A percentile compares a stretch with the other conserved stretches of the same genome.
These are phyloP conservation scores for Fistulinella prunicolor DNA, from an alignment of 768 basidiomycete genomes.

Conservation along the genomic window DNA sequence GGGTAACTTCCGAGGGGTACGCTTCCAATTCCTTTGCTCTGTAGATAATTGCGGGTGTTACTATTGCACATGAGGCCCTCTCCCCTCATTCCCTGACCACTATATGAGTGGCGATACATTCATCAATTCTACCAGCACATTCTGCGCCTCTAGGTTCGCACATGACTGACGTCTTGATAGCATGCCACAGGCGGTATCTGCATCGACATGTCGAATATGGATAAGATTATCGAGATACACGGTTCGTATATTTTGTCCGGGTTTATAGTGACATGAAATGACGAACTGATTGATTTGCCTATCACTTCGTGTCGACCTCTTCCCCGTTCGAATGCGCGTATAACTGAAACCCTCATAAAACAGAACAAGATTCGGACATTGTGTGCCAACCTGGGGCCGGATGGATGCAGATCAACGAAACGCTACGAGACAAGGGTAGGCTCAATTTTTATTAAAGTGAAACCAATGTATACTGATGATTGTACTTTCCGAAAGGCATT, in stretches of 20 bases:
- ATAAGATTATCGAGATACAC: conserved; percentile 71
- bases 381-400: conserved; percentile 71
- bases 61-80: neutral
- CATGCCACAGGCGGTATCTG: conserved; percentile 61
- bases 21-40: conserved; percentile 22
- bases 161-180: conserved; percentile 9
- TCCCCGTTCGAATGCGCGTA: too few relatives aligned
- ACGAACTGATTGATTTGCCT: too few relatives aligned
- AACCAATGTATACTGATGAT: neutral
- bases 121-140: neutral
- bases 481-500: conserved; percentile 45
- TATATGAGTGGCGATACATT: too few relatives aligned
- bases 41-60: too few relatives aligned
- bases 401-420: conserved; percentile 74
- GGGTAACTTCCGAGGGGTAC: conserved; percentile 67
- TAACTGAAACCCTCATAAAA: neutral
- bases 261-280: too few relatives aligned
- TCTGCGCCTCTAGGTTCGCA: too few relatives aligned
- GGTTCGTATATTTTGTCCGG: conserved; percentile 42
- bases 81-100: neutral
- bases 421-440: conserved; percentile 56
- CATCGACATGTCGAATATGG: conserved; percentile 76
- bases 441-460: neutral
- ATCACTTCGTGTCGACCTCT: too few relatives aligned
- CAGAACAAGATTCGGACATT: conserved; percentile 68